Percentiles rank a stretch among this genome's conserved stretches.
These are phyloP conservation scores for Lathyrus sativus DNA, from an alignment of 306 rosid genomes.

Conservation along the genomic window DNA sequence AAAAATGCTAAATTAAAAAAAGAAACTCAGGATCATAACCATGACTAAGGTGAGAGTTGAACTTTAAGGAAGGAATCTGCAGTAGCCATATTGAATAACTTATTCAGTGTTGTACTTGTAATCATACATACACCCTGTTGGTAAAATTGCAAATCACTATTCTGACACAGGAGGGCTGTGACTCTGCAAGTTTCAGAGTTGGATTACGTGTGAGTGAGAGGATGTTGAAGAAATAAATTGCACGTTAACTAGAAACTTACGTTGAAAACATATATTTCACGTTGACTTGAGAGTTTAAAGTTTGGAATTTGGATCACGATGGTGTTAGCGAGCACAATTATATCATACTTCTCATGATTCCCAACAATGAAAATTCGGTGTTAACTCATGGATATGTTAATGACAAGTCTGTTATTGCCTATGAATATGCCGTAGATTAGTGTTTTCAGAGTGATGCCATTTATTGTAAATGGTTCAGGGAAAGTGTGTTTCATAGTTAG, in stretches of 20 bases:
- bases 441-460: conserved; percentile 10
- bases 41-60: conserved; percentile 13
- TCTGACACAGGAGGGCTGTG: background rate
- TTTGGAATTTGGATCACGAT: background rate
- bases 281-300: background rate
- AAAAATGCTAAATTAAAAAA: background rate
- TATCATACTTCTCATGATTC: background rate
- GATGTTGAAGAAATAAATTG: background rate
- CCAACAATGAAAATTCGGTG: conserved; percentile 10
- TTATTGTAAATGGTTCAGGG: background rate
- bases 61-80: conserved; percentile 1
- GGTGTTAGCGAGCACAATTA: background rate
- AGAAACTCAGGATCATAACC: conserved; percentile 11
- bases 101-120: conserved; percentile 13
- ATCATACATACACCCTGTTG: background rate
- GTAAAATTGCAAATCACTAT: conserved; percentile 20
- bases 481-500: background rate
- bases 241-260: background rate
- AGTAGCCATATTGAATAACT: conserved; percentile 11
- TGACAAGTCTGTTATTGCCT: background rate
- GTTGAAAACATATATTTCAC: background rate
- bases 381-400: conserved; percentile 23
- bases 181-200: background rate
- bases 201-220: background rate
- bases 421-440: background rate